phyloP scores from a whole-genome alignment of 768 basidiomycete genomes.

The Phlegmacium glaucopus region DNA sequence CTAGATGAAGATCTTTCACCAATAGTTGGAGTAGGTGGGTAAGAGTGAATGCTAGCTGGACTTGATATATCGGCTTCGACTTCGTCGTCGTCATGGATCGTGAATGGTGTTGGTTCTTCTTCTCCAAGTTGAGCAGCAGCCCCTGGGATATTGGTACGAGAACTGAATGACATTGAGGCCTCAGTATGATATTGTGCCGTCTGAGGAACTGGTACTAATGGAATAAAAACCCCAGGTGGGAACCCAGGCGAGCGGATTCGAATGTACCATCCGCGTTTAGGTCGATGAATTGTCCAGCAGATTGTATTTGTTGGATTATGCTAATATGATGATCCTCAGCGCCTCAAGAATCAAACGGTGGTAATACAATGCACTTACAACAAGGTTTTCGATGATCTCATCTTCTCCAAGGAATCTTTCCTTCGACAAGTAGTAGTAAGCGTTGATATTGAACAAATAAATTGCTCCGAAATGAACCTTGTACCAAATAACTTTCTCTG shows the following conservation, averaged over 20 bases:
- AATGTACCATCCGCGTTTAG: slow-evolving; percentile 83
- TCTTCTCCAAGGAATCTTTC: slow-evolving; percentile 71
- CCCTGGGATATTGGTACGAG: slow-evolving; percentile 41
- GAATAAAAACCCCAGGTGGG: slow-evolving; percentile 57
- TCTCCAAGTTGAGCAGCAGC: not conserved
- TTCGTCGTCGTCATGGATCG: slow-evolving; percentile 19
- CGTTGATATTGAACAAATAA: not conserved
- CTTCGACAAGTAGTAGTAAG: slow-evolving; percentile 34
- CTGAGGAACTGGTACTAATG: slow-evolving; percentile 46
- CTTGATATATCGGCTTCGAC: slow-evolving; percentile 36
- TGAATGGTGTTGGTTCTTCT: slow-evolving; percentile 9
- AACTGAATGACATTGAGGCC: slow-evolving; percentile 49
- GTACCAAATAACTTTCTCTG: slow-evolving; percentile 65
- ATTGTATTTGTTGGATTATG: slow-evolving; percentile 65
- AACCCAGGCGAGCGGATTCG: slow-evolving; percentile 70
- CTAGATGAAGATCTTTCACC: slow-evolving; percentile 23
- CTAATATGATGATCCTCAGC: slow-evolving; percentile 17
- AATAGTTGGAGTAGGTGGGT: slow-evolving; percentile 54
- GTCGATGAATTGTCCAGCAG: slow-evolving; percentile 76
- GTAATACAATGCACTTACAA: slow-evolving; percentile 44
- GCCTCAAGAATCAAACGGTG: not conserved
- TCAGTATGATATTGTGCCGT: slow-evolving; percentile 46
- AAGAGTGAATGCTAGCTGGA: slow-evolving; percentile 47
- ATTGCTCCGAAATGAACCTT: no score
- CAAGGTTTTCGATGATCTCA: slow-evolving; percentile 72